Percentiles rank a stretch among this genome's conserved stretches.
Evolutionary conservation across 345 rosid genomes (phyloP).

Genomic region (Salix caprea): DNA sequence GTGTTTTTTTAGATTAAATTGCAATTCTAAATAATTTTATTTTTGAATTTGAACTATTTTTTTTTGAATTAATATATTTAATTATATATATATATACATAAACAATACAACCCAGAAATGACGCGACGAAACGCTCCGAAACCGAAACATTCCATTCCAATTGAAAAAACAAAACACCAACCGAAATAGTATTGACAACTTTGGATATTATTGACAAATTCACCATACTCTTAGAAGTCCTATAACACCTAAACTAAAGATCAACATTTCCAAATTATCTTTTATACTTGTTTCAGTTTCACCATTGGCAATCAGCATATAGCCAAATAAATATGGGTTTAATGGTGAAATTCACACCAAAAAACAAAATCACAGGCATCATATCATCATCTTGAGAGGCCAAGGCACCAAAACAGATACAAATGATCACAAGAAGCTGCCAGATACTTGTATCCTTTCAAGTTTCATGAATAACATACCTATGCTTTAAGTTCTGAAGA

Average conservation of each 20-base stretch:
- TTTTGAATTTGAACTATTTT: too few relatives aligned
- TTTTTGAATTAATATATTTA: too few relatives aligned
- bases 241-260: background rate
- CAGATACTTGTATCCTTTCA: background rate
- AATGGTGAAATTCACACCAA: background rate
- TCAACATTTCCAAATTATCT: background rate
- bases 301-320: background rate
- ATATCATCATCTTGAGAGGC: background rate
- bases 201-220: background rate
- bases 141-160: too few relatives aligned
- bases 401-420: background rate
- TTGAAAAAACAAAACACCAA: too few relatives aligned
- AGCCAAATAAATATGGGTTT: background rate
- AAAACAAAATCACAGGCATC: background rate
- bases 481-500: background rate
- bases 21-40: too few relatives aligned
- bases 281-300: background rate
- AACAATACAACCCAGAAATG: too few relatives aligned
- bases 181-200: too few relatives aligned
- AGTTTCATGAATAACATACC: background rate
- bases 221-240: background rate
- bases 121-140: rapidly evolving
- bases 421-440: background rate
- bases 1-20: too few relatives aligned
- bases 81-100: too few relatives aligned